Percentiles rank a stretch among this genome's conserved stretches.
phyloP scores from a whole-genome alignment of 495 filamentous ascomycete genomes.

The Chaetomium cochliodes region DNA sequence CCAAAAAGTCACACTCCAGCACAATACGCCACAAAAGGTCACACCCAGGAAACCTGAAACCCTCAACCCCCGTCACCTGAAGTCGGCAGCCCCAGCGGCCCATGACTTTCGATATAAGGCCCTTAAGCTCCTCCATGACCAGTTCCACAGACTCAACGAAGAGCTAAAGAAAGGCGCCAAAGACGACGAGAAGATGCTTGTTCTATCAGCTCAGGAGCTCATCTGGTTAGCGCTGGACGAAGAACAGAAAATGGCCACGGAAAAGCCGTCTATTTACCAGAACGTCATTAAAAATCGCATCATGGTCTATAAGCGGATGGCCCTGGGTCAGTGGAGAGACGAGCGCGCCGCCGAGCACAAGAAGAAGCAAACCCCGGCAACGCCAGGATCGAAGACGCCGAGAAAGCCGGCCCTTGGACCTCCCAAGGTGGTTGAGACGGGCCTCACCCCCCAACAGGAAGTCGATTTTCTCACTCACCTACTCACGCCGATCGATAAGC shows the following conservation, averaged over 20 bases:
- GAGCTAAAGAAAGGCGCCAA: constrained; percentile 55
- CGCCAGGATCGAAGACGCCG: constrained; percentile 23
- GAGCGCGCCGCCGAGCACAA: constrained; percentile 37
- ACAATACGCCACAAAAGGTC: constrained; percentile 15
- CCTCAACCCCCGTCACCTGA: constrained; percentile 79
- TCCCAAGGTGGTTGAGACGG: constrained; percentile 59
- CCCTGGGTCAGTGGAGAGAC: constrained; percentile 62
- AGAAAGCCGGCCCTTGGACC: constrained; percentile 31
- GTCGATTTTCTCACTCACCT: constrained; percentile 60
- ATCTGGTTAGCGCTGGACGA: constrained; percentile 78
- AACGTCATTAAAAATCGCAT: constrained; percentile 82
- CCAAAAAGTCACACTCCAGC: constrained; percentile 3
- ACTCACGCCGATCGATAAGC: constrained; percentile 55
- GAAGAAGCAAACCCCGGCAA: constrained; percentile 31
- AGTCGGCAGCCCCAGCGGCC: constrained; percentile 61
- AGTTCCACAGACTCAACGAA: constrained; percentile 70
- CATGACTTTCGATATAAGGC: constrained; percentile 67
- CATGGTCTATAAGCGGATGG: constrained; percentile 69
- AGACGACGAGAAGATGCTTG: constrained; percentile 43
- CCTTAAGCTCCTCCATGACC: constrained; percentile 69
- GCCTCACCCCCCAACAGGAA: constrained; percentile 66
- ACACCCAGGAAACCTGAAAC: constrained; percentile 46
- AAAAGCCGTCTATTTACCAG: constrained; percentile 66
- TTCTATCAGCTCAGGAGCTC: constrained; percentile 66
- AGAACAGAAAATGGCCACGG: constrained; percentile 72